phyloP scores from a whole-genome alignment of 2,329 filamentous ascomycete genomes.

The Cladosporium velox region DNA sequence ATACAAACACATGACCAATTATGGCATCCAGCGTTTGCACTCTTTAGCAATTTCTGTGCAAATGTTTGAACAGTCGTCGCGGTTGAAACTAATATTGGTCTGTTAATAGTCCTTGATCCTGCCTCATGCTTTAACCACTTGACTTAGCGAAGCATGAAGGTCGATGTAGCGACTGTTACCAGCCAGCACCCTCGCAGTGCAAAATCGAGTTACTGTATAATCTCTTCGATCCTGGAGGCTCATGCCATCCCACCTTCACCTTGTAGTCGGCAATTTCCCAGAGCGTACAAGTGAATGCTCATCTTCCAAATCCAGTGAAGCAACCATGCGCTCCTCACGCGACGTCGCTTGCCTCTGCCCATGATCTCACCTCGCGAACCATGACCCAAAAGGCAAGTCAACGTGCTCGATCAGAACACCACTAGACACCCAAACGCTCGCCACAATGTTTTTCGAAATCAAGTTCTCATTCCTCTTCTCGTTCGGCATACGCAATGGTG shows the following conservation, averaged over 20 bases:
- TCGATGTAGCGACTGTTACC: not conserved
- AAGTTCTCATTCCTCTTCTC: conserved; percentile 7
- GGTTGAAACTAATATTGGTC: not conserved
- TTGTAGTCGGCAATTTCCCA: not conserved
- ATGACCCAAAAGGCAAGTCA: not conserved
- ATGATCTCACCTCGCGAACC: not conserved
- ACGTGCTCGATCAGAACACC: not conserved
- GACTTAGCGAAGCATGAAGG: not conserved
- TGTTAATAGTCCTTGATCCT: not conserved
- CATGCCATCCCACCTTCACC: not conserved
- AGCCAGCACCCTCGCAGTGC: not conserved
- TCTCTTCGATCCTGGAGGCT: not conserved
- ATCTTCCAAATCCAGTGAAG: not conserved
- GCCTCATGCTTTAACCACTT: not conserved
- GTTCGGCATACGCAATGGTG: not conserved
- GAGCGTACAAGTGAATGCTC: not conserved
- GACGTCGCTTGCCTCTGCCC: not conserved
- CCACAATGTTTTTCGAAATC: not conserved
- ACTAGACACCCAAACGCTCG: not conserved
- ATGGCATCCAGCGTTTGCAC: not conserved
- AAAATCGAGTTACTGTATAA: not conserved
- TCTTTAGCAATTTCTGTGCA: not conserved
- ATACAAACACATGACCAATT: not conserved
- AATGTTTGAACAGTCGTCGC: not conserved
- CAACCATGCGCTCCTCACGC: not conserved